A percentile compares a stretch with the other conserved stretches of the same genome.
Evolutionary conservation across 2,329 filamentous ascomycete genomes (phyloP).

Genomic region (Penicillium expansum): DNA sequence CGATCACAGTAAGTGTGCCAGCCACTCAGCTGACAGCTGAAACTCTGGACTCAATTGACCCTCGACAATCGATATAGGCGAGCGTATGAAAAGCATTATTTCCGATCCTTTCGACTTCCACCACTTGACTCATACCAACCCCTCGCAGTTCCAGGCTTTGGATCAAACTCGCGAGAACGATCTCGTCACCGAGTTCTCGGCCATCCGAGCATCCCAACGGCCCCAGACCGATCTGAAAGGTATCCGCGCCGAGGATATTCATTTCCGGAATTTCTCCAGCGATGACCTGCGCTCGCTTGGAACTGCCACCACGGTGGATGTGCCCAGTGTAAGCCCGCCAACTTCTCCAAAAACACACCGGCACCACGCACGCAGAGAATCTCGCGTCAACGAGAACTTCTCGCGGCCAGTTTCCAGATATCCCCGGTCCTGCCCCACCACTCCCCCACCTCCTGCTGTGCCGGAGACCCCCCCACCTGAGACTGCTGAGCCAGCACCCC

Average conservation of each 20-base stretch:
- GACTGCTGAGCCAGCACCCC: conserved; percentile 35
- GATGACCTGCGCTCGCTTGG: conserved; percentile 29
- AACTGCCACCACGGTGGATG: conserved; percentile 24
- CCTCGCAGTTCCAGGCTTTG: conserved; percentile 53
- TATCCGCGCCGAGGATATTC: conserved; percentile 52
- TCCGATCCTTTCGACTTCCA: conserved; percentile 65
- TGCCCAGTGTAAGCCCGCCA: conserved; percentile 31
- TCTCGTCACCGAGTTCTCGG: conserved; percentile 54
- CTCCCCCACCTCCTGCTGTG: conserved; percentile 41
- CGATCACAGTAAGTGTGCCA: conserved; percentile 36
- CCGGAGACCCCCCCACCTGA: conserved; percentile 33
- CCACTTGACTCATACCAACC: conserved; percentile 60
- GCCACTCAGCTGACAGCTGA: background rate
- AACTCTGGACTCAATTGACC: conserved; percentile 1
- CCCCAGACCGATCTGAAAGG: conserved; percentile 51
- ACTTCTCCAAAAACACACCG: conserved; percentile 28
- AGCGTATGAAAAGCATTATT: conserved; percentile 50
- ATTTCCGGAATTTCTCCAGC: conserved; percentile 35
- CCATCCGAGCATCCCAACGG: conserved; percentile 53
- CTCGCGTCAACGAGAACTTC: conserved; percentile 53
- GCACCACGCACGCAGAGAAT: conserved; percentile 29
- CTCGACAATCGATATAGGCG: conserved; percentile 29
- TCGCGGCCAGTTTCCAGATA: conserved; percentile 51
- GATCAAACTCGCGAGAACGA: conserved; percentile 52
- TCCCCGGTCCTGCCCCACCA: conserved; percentile 40